phyloP scores from a whole-genome alignment of 768 basidiomycete genomes.

The Lentinula lateritia region DNA sequence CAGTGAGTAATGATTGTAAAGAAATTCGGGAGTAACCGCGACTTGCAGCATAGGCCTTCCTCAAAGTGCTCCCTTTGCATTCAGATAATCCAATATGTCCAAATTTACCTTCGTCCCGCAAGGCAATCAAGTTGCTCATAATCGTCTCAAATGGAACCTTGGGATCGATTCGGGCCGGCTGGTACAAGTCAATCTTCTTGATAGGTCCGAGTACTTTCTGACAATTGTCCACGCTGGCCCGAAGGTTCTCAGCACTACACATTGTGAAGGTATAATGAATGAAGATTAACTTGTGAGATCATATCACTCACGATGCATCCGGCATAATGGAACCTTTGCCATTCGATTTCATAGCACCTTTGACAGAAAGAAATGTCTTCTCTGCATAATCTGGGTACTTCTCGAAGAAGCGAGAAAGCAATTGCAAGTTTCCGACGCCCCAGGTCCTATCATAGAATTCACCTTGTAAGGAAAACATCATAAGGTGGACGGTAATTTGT shows the following conservation, averaged over 20 bases:
- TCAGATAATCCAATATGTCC: conserved; percentile 47
- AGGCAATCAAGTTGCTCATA: conserved; percentile 29
- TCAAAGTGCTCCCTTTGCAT: conserved; percentile 38
- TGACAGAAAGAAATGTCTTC: conserved; percentile 29
- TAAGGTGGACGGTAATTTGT: neutral
- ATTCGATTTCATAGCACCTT: conserved; percentile 13
- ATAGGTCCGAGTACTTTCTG: conserved; percentile 38
- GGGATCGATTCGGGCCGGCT: conserved; percentile 39
- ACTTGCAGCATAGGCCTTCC: conserved; percentile 26
- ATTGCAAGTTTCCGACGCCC: conserved; percentile 39
- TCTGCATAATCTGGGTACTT: conserved; percentile 30
- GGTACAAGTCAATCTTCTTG: conserved; percentile 53
- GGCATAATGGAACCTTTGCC: neutral
- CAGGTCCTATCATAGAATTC: conserved; percentile 52
- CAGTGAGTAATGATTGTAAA: too few species aligned
- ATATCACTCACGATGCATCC: neutral
- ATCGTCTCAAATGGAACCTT: conserved; percentile 38
- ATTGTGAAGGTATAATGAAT: neutral
- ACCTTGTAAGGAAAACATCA: conserved; percentile 17
- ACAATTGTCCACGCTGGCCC: conserved; percentile 38
- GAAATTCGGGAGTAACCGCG: too few species aligned
- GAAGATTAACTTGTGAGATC: neutral
- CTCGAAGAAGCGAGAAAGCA: conserved; percentile 45
- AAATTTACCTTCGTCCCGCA: conserved; percentile 22
- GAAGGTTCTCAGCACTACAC: conserved; percentile 29